Base-by-base conservation (phyloP, 2,329 filamentous ascomycete genomes). In the Paradendryphiella salina region DNA sequence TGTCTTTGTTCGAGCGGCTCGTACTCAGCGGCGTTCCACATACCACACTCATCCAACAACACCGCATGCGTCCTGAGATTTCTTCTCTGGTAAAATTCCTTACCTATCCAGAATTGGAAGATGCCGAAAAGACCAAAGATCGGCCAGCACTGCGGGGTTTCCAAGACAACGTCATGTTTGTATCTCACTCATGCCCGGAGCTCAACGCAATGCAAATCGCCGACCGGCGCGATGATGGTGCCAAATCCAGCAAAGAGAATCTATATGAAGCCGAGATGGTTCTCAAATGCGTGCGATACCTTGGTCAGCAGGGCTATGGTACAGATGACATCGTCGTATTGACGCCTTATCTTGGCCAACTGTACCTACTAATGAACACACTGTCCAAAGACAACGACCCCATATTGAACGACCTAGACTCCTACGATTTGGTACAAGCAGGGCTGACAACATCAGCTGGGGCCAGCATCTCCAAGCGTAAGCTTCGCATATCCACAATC, bases 331-430 rank as follows among this genome's bases (percentile, higher is more conserved):
- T 90, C 9, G 87, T 89, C 0, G 75, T 92, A 0, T 67, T 91
- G 1, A 89, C 86, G 0, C 88, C 88, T 0, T 91, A 92, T 58
- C 75, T 90, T 0, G 87, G 86, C 0, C 87, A 90, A 57, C 68
- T 91, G 0, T 79, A 73, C 2, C 73, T 86, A 0, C 73, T 91
- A 1, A 69, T 74, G 14, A 76, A 84, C 0, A 75, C 71, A 0
- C 72, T 90, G 4, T 72, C 73, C 4, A 69, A 77, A 8, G 78
- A 85, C 0, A 83, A 82, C 40, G 86, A 90, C 54, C 84, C 85
- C 0, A 70, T 85, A 0, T 72, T 92, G 1, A 89, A 85, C 57
- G 87, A 91, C 42, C 69, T 89, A 1, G 88, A 92, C 56, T 82
- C 80, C 0, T 73, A 76, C 33, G 86, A 89, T 18, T 70, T 91